Evolutionary conservation across 805 yeast genomes (phyloP), one percentile per base, ranked within the genome.

Genomic region (Suhomyces sp.): DNA sequence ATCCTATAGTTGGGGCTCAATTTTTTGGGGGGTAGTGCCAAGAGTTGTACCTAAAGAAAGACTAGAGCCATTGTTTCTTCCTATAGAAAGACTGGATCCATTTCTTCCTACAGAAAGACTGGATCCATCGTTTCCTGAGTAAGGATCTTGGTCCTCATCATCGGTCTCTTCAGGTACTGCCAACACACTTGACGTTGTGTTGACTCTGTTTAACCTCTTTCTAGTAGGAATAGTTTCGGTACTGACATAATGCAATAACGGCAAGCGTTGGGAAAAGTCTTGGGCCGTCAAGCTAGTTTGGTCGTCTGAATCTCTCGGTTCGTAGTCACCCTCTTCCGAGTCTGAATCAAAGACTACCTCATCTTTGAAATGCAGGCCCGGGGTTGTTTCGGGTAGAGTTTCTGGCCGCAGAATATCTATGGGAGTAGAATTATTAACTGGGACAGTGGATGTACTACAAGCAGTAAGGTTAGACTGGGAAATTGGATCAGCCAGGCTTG

Each of bases 251-350:
- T 58, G 54, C 39, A 69, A 55, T 35, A 68, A 57, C 2, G 71
- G 68, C 12, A 68, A 53, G 35, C 63, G 54, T 44, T 66, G 72
- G 1, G 57, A 64, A 44, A 63, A 69, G 33, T 55, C 66, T 4
- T 58, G 61, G 2, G 60, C 51, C 37, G 49, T 40, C 2, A 59
- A 10, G 29, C 62, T 56, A 22, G 27, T 46, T 47, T 51, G 57
- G 45, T 56, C 59, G 10, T 41, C 53, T 33, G 45, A 3, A 40
- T 44, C 22, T 49, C 43, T 41, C 33, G 50, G 25, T 4, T 27
- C 29, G 20, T 12, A 20, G 44, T 41, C 29, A 27, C 46, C 44
- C 6, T 48, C 43, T 13, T 48, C 46, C 12, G 35, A 24, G 13
- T 31, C 44, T 19, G 29, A 31, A 19, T 45, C 52, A 10, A 22